Conservation (phyloP, 148 eudicot genomes). For the Euryodendron excelsum region DNA sequence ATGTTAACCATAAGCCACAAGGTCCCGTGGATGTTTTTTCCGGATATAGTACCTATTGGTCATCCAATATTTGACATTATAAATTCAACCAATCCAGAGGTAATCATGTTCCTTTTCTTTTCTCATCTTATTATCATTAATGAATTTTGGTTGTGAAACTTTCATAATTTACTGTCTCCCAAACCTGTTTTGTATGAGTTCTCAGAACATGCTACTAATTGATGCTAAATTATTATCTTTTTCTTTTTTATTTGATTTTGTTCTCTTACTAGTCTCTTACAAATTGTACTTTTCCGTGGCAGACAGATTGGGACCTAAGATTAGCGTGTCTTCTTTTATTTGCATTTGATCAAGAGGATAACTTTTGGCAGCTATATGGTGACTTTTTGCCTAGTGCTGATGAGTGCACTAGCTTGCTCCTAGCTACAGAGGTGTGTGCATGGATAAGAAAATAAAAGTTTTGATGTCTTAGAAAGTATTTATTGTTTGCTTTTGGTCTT, state of each 20-base stretch:
- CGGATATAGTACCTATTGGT: conserved; percentile 87
- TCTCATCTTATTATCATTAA: not conserved
- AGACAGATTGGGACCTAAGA: conserved; percentile 99
- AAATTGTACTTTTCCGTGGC: conserved; percentile 33
- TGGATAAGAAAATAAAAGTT: not conserved
- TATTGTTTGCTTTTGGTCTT: not conserved
- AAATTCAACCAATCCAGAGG: conserved; percentile 90
- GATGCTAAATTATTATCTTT: not conserved
- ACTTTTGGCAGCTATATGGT: conserved; percentile 93
- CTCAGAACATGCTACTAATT: not conserved
- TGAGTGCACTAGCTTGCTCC: conserved; percentile 89
- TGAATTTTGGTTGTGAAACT: not conserved
- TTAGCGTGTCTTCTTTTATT: conserved; percentile 89
- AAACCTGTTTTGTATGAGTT: not conserved
- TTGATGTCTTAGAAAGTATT: not conserved
- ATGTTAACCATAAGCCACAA: conserved; percentile 90
- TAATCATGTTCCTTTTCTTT: conserved; percentile 24
- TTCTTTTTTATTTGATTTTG: not conserved
- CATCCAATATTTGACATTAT: conserved; percentile 98
- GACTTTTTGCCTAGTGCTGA: conserved; percentile 89
- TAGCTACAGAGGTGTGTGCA: conserved; percentile 78
- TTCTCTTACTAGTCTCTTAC: not conserved
- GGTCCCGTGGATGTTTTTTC: conserved; percentile 99
- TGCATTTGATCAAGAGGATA: conserved; percentile 78
- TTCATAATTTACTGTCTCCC: not conserved